phyloP scores from a whole-genome alignment of 441 rosid genomes.

The Jatropha podagrica region DNA sequence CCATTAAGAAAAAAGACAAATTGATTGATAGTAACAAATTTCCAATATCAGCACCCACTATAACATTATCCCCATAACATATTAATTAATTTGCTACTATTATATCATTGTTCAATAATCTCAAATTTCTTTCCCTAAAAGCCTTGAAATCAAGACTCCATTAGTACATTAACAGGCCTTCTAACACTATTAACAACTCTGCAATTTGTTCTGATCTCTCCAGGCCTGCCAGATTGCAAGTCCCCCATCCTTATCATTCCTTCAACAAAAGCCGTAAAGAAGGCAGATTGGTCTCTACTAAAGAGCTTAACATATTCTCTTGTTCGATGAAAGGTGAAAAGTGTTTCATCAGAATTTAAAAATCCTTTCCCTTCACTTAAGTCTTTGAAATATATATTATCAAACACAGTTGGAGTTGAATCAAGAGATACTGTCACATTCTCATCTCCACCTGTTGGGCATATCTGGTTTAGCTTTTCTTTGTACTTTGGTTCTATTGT shows the following conservation, averaged over 20 bases:
- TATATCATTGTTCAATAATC: too few relatives aligned
- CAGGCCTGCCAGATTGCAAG: slow-evolving; percentile 60
- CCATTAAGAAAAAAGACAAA: too few relatives aligned
- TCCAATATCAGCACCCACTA: too few relatives aligned
- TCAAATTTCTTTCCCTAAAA: too few relatives aligned
- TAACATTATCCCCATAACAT: not conserved
- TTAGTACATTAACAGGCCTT: slow-evolving; percentile 27
- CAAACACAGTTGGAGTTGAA: slow-evolving; percentile 64
- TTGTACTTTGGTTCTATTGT: slow-evolving; percentile 50
- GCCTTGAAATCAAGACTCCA: slow-evolving; percentile 26
- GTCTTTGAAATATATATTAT: slow-evolving; percentile 78
- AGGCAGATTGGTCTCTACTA: slow-evolving; percentile 49
- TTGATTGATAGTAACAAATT: not conserved
- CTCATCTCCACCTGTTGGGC: slow-evolving; percentile 66
- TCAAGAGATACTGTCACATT: slow-evolving; percentile 71
- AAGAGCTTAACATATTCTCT: slow-evolving; percentile 49
- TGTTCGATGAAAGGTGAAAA: slow-evolving; percentile 52
- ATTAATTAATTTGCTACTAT: not conserved
- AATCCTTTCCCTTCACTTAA: slow-evolving; percentile 80
- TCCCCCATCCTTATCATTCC: slow-evolving; percentile 93
- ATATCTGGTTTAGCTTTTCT: slow-evolving; percentile 56
- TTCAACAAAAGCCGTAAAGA: slow-evolving; percentile 66
- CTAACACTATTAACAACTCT: slow-evolving; percentile 58
- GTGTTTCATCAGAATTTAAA: slow-evolving; percentile 81
- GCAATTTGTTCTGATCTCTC: slow-evolving; percentile 77